These are phyloP conservation scores for Trichoderma sp. DNA, from an alignment of 2,329 filamentous ascomycete species.

Conservation along the genomic window DNA sequence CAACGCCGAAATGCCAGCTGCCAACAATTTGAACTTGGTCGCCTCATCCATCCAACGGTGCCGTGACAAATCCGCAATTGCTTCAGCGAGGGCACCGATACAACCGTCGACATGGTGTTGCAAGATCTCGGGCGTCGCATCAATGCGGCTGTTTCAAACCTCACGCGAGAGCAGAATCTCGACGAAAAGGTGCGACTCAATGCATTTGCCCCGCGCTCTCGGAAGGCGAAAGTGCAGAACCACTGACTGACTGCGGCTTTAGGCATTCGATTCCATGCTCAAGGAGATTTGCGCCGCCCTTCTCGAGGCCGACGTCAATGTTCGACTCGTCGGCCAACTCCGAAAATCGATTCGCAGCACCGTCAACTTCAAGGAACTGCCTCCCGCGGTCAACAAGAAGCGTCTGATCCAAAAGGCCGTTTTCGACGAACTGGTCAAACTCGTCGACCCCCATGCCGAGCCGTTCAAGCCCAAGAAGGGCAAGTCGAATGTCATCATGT, in stretches of 20 bases:
- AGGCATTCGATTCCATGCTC: conserved; percentile 97
- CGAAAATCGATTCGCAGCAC: conserved; percentile 88
- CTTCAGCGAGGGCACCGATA: background rate
- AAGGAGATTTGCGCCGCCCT: conserved; percentile 97
- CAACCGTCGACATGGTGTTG: conserved; percentile 73
- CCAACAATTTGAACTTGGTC: conserved; percentile 4
- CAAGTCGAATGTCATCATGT: conserved; percentile 97
- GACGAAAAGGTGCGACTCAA: conserved; percentile 77
- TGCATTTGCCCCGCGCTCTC: conserved; percentile 8
- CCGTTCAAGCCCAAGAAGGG: conserved; percentile 97
- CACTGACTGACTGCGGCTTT: background rate
- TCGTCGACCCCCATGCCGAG: conserved; percentile 93
- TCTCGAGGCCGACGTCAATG: conserved; percentile 95
- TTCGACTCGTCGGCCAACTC: conserved; percentile 85
- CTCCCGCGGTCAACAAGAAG: conserved; percentile 95
- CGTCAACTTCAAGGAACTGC: conserved; percentile 94
- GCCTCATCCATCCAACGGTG: conserved; percentile 6
- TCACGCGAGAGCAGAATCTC: conserved; percentile 88
- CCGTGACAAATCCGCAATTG: background rate
- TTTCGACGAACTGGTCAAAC: conserved; percentile 92
- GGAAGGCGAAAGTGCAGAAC: conserved; percentile 3
- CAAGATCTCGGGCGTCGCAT: conserved; percentile 99
- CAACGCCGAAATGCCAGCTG: conserved; percentile 21
- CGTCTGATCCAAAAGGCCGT: conserved; percentile 96
- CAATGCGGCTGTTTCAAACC: conserved; percentile 91